Conservation (phyloP, 1,284 basidiomycete genomes). For the Trichosporon inkin region DNA sequence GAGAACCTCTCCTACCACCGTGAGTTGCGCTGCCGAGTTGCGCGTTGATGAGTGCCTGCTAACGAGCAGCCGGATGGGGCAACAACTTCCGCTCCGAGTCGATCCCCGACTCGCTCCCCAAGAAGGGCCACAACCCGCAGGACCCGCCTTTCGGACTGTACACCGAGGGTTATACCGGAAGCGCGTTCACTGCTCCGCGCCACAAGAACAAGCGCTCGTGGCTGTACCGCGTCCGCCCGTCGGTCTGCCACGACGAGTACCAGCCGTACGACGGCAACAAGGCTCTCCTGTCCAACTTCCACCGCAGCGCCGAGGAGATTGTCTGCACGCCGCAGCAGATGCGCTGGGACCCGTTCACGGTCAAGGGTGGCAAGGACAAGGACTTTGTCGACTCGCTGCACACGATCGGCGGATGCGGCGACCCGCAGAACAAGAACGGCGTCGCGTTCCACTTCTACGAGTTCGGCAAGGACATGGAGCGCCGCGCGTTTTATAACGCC, state of each 20-base stretch:
- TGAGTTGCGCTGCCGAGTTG: neutral
- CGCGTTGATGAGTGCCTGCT: neutral
- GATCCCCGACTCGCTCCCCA: constrained; percentile 49
- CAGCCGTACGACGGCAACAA: constrained; percentile 14
- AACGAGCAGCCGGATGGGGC: constrained; percentile 17
- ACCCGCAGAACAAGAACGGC: constrained; percentile 60
- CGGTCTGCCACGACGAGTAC: constrained; percentile 57
- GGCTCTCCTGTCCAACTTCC: constrained; percentile 12
- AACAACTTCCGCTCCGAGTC: constrained; percentile 19
- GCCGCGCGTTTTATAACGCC: constrained; percentile 62
- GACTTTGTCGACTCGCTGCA: constrained; percentile 63
- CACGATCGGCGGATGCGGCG: constrained; percentile 63
- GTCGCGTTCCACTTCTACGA: constrained; percentile 62
- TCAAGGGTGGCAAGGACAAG: constrained; percentile 48
- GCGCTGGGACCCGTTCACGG: constrained; percentile 59
- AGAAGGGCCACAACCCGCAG: constrained; percentile 63
- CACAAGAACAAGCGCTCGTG: constrained; percentile 54
- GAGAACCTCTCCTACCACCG: constrained; percentile 10
- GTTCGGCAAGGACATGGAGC: constrained; percentile 62
- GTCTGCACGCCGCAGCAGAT: constrained; percentile 57
- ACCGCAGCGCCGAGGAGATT: constrained; percentile 4
- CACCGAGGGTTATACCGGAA: constrained; percentile 58
- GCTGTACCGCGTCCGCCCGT: constrained; percentile 54
- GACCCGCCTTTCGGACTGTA: constrained; percentile 62
- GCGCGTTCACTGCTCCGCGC: constrained; percentile 60